Conservation (phyloP, 2,329 filamentous ascomycete genomes). For the Sclerotiophoma versabilis region DNA sequence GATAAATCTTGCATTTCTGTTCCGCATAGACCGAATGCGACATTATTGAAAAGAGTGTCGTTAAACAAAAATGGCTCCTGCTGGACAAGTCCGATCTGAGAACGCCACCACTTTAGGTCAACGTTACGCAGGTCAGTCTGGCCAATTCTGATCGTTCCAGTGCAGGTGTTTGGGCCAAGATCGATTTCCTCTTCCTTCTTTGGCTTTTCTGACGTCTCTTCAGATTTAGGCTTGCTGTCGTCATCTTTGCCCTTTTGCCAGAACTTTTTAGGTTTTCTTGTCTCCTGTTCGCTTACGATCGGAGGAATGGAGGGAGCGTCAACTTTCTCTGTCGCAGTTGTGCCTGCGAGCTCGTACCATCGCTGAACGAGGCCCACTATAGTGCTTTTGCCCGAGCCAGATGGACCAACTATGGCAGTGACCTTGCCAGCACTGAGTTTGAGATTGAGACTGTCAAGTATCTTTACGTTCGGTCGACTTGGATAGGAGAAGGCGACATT, state of each 20-base stretch:
- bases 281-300: slow-evolving; percentile 3
- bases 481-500: slow-evolving; percentile 50
- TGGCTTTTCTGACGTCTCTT: not conserved
- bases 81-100: slow-evolving; percentile 54
- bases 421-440: slow-evolving; percentile 69
- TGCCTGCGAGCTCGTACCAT: slow-evolving; percentile 68
- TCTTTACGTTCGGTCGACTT: slow-evolving; percentile 65
- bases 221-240: not conserved
- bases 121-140: slow-evolving; percentile 36
- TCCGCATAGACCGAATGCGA: slow-evolving; percentile 49
- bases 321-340: slow-evolving; percentile 19
- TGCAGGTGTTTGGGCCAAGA: slow-evolving; percentile 42
- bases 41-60: slow-evolving; percentile 49
- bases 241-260: slow-evolving; percentile 12
- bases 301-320: slow-evolving; percentile 5
- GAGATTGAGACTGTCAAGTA: slow-evolving; percentile 67
- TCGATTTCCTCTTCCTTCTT: slow-evolving; percentile 27
- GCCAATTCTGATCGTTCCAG: slow-evolving; percentile 41
- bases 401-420: slow-evolving; percentile 77
- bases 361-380: slow-evolving; percentile 74
- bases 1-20: slow-evolving; percentile 59
- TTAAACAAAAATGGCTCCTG: slow-evolving; percentile 54
- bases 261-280: slow-evolving; percentile 23
- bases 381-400: slow-evolving; percentile 77
- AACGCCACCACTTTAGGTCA: slow-evolving; percentile 55